These are phyloP conservation scores for Hymenoscyphus infarciens DNA, from an alignment of 2,329 filamentous ascomycete species.

Conservation along the genomic window DNA sequence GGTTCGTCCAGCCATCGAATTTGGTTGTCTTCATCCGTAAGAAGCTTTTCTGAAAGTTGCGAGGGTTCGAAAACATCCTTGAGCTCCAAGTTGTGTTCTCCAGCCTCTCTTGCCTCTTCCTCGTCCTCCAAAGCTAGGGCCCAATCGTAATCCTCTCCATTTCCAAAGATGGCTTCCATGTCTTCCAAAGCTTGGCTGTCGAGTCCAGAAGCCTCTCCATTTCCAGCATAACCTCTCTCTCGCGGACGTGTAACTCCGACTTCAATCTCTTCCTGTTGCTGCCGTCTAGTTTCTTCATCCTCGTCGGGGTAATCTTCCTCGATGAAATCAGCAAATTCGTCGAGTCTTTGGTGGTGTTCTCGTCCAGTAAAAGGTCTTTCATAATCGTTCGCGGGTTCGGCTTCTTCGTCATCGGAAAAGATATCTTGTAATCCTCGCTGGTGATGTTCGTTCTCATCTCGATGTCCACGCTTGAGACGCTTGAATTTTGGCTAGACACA, in stretches of 20 bases:
- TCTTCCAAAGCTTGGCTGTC: constrained; percentile 93
- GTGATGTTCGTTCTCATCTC: constrained; percentile 63
- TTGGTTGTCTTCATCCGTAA: constrained; percentile 91
- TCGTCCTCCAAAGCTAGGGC: constrained; percentile 85
- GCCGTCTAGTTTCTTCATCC: constrained; percentile 70
- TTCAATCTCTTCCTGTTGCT: constrained; percentile 75
- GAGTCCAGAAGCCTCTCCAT: constrained; percentile 77
- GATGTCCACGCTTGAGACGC: constrained; percentile 87
- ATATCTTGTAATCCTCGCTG: constrained; percentile 82
- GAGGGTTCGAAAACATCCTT: constrained; percentile 99
- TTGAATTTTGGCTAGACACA: constrained; percentile 78
- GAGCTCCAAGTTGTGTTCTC: constrained; percentile 82
- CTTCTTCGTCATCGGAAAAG: constrained; percentile 92
- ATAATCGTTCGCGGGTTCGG: constrained; percentile 50
- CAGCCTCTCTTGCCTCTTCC: constrained; percentile 72
- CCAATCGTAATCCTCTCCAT: constrained; percentile 94
- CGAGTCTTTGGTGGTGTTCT: constrained; percentile 54
- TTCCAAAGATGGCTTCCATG: constrained; percentile 93
- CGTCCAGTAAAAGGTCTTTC: constrained; percentile 37
- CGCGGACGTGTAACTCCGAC: constrained; percentile 68
- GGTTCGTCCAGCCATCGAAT: constrained; percentile 88
- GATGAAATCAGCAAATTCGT: constrained; percentile 94
- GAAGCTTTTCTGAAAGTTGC: constrained; percentile 86
- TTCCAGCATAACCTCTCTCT: constrained; percentile 63
- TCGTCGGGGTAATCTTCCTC: constrained; percentile 92